A percentile compares a stretch with the other conserved stretches of the same genome.
Evolutionary conservation across 306 rosid species (phyloP).

Genomic region (Phaseolus lunatus): DNA sequence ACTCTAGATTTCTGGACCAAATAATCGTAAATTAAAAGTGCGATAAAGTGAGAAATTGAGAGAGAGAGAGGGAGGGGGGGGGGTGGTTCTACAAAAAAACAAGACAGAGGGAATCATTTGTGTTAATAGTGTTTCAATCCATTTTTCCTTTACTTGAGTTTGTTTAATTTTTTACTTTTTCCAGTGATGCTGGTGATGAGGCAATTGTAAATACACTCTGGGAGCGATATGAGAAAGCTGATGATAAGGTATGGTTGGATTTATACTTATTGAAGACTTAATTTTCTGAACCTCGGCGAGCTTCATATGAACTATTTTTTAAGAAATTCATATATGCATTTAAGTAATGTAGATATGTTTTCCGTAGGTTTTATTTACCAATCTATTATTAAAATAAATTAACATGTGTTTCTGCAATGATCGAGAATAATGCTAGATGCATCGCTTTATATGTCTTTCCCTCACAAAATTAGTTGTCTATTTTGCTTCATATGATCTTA

Average conservation of each 20-base stretch:
- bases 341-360: constrained; percentile 16
- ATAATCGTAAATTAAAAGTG: constrained; percentile 12
- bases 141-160: constrained; percentile 33
- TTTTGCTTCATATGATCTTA: constrained; percentile 34
- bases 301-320: constrained; percentile 35
- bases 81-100: not conserved
- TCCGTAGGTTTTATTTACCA: constrained; percentile 8
- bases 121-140: constrained; percentile 1
- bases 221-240: constrained; percentile 78
- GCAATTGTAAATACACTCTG: constrained; percentile 87
- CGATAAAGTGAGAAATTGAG: constrained; percentile 14
- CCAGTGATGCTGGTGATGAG: constrained; percentile 91
- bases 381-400: not conserved
- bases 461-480: constrained; percentile 26
- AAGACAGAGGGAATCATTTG: constrained; percentile 16
- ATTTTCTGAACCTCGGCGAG: constrained; percentile 41
- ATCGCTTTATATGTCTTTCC: constrained; percentile 26
- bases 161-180: constrained; percentile 43
- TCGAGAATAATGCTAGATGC: constrained; percentile 22
- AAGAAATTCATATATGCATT: constrained; percentile 12
- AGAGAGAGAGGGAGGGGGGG: not conserved
- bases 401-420: constrained; percentile 18
- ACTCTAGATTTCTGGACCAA: constrained; percentile 21
- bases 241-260: constrained; percentile 76
- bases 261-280: constrained; percentile 27